Evolutionary conservation across 164 flowering plant species (phyloP).

Genomic region (Dillenia turbinata): DNA sequence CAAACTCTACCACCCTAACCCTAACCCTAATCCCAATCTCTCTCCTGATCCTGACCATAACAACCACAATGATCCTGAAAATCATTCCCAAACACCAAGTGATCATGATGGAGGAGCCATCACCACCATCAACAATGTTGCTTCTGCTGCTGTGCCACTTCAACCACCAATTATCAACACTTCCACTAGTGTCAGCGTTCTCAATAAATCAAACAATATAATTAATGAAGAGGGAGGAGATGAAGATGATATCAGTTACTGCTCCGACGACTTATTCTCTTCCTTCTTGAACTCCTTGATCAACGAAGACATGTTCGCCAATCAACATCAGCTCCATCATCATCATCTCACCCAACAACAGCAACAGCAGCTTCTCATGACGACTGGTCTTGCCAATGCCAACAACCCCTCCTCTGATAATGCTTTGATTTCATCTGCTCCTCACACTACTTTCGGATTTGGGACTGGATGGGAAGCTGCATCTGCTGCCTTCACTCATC

Average conservation of each 20-base stretch:
- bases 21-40: conserved; percentile 6
- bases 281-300: conserved; percentile 54
- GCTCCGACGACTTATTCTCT: conserved; percentile 48
- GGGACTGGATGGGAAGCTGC: conserved; percentile 22
- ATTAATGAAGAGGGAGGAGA: neutral
- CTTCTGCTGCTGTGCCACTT: too few relatives aligned
- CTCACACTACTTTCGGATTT: conserved; percentile 4
- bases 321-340: conserved; percentile 19
- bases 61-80: too few relatives aligned
- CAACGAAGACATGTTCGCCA: conserved; percentile 34
- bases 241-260: conserved; percentile 25
- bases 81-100: too few relatives aligned
- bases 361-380: conserved; percentile 10
- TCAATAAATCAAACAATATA: too few relatives aligned
- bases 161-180: too few relatives aligned
- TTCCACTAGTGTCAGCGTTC: too few relatives aligned
- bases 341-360: conserved; percentile 4
- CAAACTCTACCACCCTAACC: conserved; percentile 13
- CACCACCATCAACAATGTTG: too few relatives aligned
- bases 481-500: conserved; percentile 10
- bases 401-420: neutral
- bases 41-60: neutral
- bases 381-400: conserved; percentile 1
- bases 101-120: too few relatives aligned
- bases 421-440: conserved; percentile 7